Percentiles rank a stretch among this genome's conserved stretches.
Evolutionary conservation across 495 filamentous ascomycete genomes (phyloP).

Genomic region (Saxophila tyrrhenica): DNA sequence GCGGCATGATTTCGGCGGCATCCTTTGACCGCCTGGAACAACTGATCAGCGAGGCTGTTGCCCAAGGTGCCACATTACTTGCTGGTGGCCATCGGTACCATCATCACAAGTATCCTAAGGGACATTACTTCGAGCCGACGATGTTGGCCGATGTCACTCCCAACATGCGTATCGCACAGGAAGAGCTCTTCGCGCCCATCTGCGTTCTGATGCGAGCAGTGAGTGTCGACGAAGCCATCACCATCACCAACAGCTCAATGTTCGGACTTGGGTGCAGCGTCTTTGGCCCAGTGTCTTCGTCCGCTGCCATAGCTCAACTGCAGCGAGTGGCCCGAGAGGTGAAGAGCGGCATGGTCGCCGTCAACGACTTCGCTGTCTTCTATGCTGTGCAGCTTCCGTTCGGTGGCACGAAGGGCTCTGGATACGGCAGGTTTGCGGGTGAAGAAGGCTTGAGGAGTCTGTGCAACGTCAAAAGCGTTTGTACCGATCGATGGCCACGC

Average conservation of each 20-base stretch:
- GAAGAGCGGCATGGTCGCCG: constrained; percentile 74
- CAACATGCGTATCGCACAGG: constrained; percentile 62
- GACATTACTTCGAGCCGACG: constrained; percentile 88
- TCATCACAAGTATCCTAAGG: constrained; percentile 59
- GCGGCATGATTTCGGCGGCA: constrained; percentile 73
- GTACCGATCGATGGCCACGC: constrained; percentile 54
- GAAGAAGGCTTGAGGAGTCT: constrained; percentile 75
- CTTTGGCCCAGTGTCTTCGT: constrained; percentile 46
- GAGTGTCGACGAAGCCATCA: constrained; percentile 32
- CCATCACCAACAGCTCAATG: constrained; percentile 26
- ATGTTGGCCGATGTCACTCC: constrained; percentile 68
- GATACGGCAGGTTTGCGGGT: constrained; percentile 88
- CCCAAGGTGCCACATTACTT: constrained; percentile 66
- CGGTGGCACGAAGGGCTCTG: constrained; percentile 73
- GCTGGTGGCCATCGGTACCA: constrained; percentile 60
- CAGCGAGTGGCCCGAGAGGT: constrained; percentile 53
- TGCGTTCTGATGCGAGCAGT: constrained; percentile 68
- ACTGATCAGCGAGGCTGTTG: constrained; percentile 66
- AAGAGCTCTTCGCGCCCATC: constrained; percentile 86
- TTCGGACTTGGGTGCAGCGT: constrained; percentile 41
- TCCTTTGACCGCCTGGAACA: constrained; percentile 46
- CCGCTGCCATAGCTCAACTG: constrained; percentile 37
- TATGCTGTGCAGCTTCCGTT: constrained; percentile 92
- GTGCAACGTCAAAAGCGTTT: constrained; percentile 79
- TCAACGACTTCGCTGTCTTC: constrained; percentile 89